phyloP scores from a whole-genome alignment of 2,329 filamentous ascomycete genomes.

The Xylaria sp. region DNA sequence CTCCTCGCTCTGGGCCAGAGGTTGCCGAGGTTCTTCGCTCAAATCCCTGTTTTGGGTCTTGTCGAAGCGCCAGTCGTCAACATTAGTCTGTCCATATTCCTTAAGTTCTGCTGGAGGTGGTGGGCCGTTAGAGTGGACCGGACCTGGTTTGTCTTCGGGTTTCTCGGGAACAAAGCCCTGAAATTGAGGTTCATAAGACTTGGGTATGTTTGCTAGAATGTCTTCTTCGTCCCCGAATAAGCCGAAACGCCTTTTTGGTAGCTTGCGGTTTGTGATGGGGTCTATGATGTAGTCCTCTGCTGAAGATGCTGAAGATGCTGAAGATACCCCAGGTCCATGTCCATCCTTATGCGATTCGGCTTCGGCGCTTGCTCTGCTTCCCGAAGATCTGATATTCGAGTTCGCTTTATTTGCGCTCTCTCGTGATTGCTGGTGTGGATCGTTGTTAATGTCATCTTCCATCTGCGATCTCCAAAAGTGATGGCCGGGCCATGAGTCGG shows the following conservation, averaged over 20 bases:
- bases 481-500: slow-evolving; percentile 7
- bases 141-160: slow-evolving; percentile 19
- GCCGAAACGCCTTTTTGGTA: slow-evolving; percentile 36
- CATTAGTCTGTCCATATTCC: slow-evolving; percentile 38
- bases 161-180: slow-evolving; percentile 29
- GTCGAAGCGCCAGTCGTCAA: slow-evolving; percentile 34
- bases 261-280: slow-evolving; percentile 61
- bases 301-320: too few relatives aligned
- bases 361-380: slow-evolving; percentile 1
- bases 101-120: slow-evolving; percentile 41
- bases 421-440: slow-evolving; percentile 12
- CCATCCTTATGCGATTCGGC: neutral
- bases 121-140: slow-evolving; percentile 39
- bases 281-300: slow-evolving; percentile 51
- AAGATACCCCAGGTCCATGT: slow-evolving; percentile 2
- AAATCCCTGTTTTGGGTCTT: neutral
- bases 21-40: slow-evolving; percentile 6
- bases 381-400: neutral
- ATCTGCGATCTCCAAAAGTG: slow-evolving; percentile 22
- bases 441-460: slow-evolving; percentile 16
- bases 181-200: slow-evolving; percentile 41
- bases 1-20: slow-evolving; percentile 33
- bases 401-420: slow-evolving; percentile 6
- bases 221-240: slow-evolving; percentile 20
- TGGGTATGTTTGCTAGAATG: slow-evolving; percentile 37